These are phyloP conservation scores for Diaporthe ilicicola DNA, from an alignment of 2,329 filamentous ascomycete species.

Conservation along the genomic window DNA sequence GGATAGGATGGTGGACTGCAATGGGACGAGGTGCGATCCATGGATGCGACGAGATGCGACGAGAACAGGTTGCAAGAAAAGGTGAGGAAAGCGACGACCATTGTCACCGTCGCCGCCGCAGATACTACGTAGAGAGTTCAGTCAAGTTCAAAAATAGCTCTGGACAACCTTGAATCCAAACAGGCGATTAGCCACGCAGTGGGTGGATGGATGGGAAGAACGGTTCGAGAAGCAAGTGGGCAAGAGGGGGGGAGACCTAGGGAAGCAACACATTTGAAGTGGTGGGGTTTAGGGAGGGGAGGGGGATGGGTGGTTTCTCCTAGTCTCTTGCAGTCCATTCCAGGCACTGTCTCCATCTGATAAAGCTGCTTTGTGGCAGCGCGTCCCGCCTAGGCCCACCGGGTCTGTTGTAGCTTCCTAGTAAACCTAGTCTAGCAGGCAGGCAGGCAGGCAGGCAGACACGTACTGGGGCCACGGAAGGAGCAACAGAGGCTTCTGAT, in stretches of 20 bases:
- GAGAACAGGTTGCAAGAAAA: not conserved
- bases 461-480: no score
- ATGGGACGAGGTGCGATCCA: no score
- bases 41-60: no score
- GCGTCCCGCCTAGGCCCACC: no score
- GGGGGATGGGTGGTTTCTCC: no score
- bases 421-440: not conserved
- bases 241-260: not conserved
- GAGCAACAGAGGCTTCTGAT: not conserved
- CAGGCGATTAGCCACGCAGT: not conserved
- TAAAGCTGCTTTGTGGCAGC: not conserved
- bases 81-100: not conserved
- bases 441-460: not conserved
- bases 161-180: not conserved
- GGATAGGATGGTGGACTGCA: not conserved
- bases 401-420: not conserved
- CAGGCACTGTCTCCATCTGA: not conserved
- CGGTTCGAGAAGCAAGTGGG: constrained; percentile 15
- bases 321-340: not conserved
- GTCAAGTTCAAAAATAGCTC: not conserved
- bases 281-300: not conserved
- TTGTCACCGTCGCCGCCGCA: not conserved
- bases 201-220: not conserved
- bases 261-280: constrained; percentile 1
- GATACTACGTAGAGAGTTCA: not conserved